phyloP scores from a whole-genome alignment of 176 grass and related monocot species.

The Phyllostachys edulis region DNA sequence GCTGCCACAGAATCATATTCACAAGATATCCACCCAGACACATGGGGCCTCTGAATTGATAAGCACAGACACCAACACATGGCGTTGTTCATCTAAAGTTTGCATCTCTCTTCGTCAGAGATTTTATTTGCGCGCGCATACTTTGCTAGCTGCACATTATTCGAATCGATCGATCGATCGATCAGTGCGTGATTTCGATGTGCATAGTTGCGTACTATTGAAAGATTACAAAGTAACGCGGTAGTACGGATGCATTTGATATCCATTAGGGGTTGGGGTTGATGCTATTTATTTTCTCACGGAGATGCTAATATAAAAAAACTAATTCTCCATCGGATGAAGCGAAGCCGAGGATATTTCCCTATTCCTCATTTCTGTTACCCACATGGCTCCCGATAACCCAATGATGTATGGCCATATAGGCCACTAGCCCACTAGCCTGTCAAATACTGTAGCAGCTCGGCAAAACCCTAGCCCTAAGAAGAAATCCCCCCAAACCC shows the following conservation, averaged over 20 bases:
- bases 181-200: not conserved
- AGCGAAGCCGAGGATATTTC: too few relatives aligned
- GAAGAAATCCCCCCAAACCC: too few relatives aligned
- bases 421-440: too few relatives aligned
- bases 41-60: slow-evolving; percentile 67
- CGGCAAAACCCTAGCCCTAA: too few relatives aligned
- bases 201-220: not conserved
- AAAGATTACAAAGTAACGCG: not conserved
- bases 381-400: too few relatives aligned
- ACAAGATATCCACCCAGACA: slow-evolving; percentile 53
- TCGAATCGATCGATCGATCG: not conserved
- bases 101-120: slow-evolving; percentile 28
- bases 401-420: too few relatives aligned
- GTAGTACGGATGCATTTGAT: not conserved
- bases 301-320: too few relatives aligned
- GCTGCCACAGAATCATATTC: slow-evolving; percentile 17
- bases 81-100: slow-evolving; percentile 52
- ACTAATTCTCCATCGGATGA: too few relatives aligned
- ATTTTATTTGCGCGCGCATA: slow-evolving; percentile 21
- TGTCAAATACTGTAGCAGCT: too few relatives aligned
- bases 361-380: too few relatives aligned
- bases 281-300: too few relatives aligned
- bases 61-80: slow-evolving; percentile 50
- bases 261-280: too few relatives aligned
- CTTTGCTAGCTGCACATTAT: not conserved